Percentiles rank a stretch among this genome's conserved stretches.
These are phyloP conservation scores for Kregervanrija delftensis DNA, from an alignment of 805 yeast species.

Conservation along the genomic window DNA sequence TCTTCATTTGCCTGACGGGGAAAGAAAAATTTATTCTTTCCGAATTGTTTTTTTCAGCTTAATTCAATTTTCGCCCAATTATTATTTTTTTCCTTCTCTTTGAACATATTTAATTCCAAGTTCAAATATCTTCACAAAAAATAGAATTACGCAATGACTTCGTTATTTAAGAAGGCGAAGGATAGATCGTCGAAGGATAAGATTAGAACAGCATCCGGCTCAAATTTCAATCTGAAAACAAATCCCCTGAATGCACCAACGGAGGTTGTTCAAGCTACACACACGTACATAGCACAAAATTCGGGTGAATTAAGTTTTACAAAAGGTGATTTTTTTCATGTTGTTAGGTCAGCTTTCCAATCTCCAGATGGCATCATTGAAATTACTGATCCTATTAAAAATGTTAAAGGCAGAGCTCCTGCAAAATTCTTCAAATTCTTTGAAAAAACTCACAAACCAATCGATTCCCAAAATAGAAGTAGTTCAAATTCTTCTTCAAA, in stretches of 20 bases:
- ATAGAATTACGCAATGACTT: conserved; percentile 15
- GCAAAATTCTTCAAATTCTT: conserved; percentile 75
- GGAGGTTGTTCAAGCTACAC: conserved; percentile 76
- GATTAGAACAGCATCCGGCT: conserved; percentile 12
- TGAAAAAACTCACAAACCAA: conserved; percentile 46
- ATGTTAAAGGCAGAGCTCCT: conserved; percentile 82
- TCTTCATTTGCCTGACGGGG: conserved; percentile 1
- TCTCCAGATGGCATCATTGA: conserved; percentile 47
- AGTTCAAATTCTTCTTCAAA: conserved; percentile 7
- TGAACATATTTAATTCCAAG: no score
- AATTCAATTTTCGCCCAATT: no score
- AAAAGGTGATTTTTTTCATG: conserved; percentile 87
- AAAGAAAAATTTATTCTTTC: no score
- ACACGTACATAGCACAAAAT: conserved; percentile 70
- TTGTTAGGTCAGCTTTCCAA: conserved; percentile 47
- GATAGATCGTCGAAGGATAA: conserved; percentile 26
- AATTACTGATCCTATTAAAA: conserved; percentile 79
- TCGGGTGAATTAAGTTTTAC: conserved; percentile 73
- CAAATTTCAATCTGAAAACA: conserved; percentile 1
- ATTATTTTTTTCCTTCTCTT: no score
- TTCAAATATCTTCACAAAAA: no score
- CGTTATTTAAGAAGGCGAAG: conserved; percentile 22
- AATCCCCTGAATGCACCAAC: conserved; percentile 48
- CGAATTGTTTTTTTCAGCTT: no score
- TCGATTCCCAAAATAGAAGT: conserved; percentile 2